A percentile compares a stretch with the other conserved stretches of the same genome.
Conservation (phyloP, 2,329 filamentous ascomycete genomes). For the Leptoxyphium fumago region DNA sequence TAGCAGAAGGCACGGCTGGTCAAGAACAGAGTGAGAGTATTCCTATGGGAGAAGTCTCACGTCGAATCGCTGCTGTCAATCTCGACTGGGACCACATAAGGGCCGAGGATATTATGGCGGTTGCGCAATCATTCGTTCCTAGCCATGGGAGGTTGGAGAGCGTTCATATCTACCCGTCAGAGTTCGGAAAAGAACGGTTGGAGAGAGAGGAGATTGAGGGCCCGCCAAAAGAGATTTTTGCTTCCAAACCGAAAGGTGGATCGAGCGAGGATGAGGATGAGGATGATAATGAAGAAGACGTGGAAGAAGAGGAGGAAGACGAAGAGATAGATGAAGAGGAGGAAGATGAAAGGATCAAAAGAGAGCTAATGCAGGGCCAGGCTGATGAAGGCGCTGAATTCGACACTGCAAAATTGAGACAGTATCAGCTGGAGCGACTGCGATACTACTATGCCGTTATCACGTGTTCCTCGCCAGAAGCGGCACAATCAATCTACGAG, state of each 20-base stretch:
- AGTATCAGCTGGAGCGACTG: slow-evolving; percentile 82
- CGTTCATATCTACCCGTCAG: slow-evolving; percentile 79
- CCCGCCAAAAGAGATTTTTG: slow-evolving; percentile 77
- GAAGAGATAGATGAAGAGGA: slow-evolving; percentile 24
- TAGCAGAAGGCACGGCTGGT: not conserved
- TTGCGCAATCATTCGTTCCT: slow-evolving; percentile 76
- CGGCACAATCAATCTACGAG: slow-evolving; percentile 77
- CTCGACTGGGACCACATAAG: slow-evolving; percentile 96
- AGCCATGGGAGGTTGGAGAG: slow-evolving; percentile 58
- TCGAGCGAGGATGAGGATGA: slow-evolving; percentile 32
- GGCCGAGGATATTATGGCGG: slow-evolving; percentile 74
- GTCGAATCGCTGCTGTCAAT: slow-evolving; percentile 81
- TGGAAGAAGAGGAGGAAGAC: no score
- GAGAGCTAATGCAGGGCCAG: slow-evolving; percentile 54
- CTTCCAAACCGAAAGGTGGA: slow-evolving; percentile 24
- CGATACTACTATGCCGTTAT: slow-evolving; percentile 94
- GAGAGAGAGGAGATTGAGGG: slow-evolving; percentile 86
- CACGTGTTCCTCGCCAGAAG: slow-evolving; percentile 58
- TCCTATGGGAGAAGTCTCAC: slow-evolving; percentile 62
- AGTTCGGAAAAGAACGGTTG: slow-evolving; percentile 88
- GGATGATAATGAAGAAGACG: slow-evolving; percentile 23
- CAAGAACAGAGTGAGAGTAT: not conserved
- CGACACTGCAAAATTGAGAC: slow-evolving; percentile 71
- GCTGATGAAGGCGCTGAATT: slow-evolving; percentile 72
- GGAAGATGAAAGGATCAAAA: slow-evolving; percentile 64